Conservation (phyloP, 2,329 filamentous ascomycete species). For the Botrytis cinerea region DNA sequence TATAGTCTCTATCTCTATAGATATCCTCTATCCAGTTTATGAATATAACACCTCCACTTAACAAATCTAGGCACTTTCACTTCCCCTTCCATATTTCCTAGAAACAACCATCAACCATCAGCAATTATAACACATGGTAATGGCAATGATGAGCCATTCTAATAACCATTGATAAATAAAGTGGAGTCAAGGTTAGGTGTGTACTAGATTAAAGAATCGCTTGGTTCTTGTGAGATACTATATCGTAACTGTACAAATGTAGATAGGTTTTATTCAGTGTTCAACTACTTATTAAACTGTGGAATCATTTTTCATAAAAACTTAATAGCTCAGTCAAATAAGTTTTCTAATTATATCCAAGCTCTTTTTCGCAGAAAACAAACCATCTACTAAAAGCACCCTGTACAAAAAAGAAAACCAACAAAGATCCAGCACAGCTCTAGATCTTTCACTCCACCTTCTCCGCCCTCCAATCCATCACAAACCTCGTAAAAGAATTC, state of each 20-base stretch:
- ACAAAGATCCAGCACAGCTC: not conserved
- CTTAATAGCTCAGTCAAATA: rapidly evolving
- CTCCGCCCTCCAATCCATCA: not conserved
- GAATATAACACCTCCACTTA: not conserved
- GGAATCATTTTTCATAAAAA: not conserved
- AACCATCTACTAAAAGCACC: not conserved
- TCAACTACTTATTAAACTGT: not conserved
- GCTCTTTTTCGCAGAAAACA: not conserved
- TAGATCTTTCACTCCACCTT: not conserved
- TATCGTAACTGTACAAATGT: not conserved
- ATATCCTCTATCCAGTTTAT: not conserved
- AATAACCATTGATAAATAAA: not conserved
- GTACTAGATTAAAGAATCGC: not conserved
- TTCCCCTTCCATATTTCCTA: not conserved
- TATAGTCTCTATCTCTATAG: too few relatives aligned
- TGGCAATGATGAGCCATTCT: not conserved
- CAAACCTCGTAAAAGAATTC: not conserved
- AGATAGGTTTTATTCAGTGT: not conserved
- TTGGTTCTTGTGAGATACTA: not conserved
- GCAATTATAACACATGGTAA: not conserved
- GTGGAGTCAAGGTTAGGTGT: not conserved
- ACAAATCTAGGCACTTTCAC: not conserved
- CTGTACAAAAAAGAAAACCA: not conserved
- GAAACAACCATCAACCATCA: not conserved
- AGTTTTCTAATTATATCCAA: not conserved